Evolutionary conservation across 768 basidiomycete genomes (phyloP), one percentile per base, ranked within the genome.

Genomic region (Pleurotus platypus): DNA sequence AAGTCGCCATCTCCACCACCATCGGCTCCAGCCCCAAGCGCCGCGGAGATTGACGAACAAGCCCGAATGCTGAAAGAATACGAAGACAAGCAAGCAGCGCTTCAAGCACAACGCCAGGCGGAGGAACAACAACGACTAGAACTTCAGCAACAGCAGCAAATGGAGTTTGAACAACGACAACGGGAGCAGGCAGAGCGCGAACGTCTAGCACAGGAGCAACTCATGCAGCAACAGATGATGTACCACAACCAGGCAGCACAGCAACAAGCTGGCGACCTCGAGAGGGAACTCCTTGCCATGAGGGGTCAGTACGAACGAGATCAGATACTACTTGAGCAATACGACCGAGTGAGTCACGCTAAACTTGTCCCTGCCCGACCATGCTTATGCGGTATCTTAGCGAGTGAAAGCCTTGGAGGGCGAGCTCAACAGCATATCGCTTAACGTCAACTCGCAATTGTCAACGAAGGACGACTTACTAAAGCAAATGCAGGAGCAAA

Each of bases 301-400:
- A 79, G 94, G 47, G 94, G 97, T 0, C 97, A 98, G 68, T 99
- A 94, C 68, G 97, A 99, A 72, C 84, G 97, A 11, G 96, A 99
- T 65, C 97, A 99, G 69, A 89, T 99, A 63, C 85, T 99, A 71
- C 78, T 99, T 55, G 96, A 98, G 70, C 94, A 98, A 65, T 99
- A 99, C 66, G 97, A 99, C 68, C 83, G 89, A 42, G 94, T 96
- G 20, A 20, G 20, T 20, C 20, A 20, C 20, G 20, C 20, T 20
- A 20, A 20, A 20, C 20, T 20, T 20, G 20, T 20, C 20, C 20
- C 20, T 20, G 20, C 20, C 20, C 20, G 20, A 20, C 20, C 20
- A 20, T 20, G 20, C 20, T 20, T 20, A 20, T 20, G 20, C 22
- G 65, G 22, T 50, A 49, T 47, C 57, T 35, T 65, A 96, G 93